Percentiles rank a stretch among this genome's conserved stretches.
Conservation (phyloP, 1,284 basidiomycete species). For the Somion occarium region DNA sequence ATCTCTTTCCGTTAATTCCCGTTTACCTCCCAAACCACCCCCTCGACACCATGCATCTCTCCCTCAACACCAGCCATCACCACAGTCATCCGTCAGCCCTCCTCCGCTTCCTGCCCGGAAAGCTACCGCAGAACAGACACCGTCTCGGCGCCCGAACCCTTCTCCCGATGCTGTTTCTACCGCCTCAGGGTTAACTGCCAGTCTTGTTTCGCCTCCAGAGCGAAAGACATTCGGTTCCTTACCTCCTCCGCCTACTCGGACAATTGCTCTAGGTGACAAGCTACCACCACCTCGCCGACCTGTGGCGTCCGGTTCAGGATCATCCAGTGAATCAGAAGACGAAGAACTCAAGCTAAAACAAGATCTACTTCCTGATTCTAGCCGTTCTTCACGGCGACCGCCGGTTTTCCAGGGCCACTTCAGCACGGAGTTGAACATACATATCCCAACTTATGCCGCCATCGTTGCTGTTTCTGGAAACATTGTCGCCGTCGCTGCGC, state of each 20-base stretch:
- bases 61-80: conserved; percentile 3
- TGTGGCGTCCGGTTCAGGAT: conserved; percentile 33
- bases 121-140: conserved; percentile 12
- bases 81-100: conserved; percentile 17
- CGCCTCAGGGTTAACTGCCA: not conserved
- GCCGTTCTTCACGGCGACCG: conserved; percentile 75
- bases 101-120: conserved; percentile 29
- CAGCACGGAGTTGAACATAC: conserved; percentile 44
- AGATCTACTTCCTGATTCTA: conserved; percentile 78
- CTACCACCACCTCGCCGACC: conserved; percentile 56
- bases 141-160: conserved; percentile 9
- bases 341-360: conserved; percentile 31
- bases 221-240: conserved; percentile 43
- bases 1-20: not conserved
- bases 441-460: conserved; percentile 53
- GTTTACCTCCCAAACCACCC: conserved; percentile 21
- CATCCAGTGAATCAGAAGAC: conserved; percentile 44
- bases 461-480: conserved; percentile 59
- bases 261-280: conserved; percentile 61
- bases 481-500: conserved; percentile 55
- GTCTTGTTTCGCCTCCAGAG: conserved; percentile 24
- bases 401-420: conserved; percentile 47
- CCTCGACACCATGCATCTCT: conserved; percentile 22
- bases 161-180: not conserved
- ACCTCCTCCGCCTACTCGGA: conserved; percentile 69